phyloP scores from a whole-genome alignment of 179 eudicot genomes.

The Monotropa hypopitys region DNA sequence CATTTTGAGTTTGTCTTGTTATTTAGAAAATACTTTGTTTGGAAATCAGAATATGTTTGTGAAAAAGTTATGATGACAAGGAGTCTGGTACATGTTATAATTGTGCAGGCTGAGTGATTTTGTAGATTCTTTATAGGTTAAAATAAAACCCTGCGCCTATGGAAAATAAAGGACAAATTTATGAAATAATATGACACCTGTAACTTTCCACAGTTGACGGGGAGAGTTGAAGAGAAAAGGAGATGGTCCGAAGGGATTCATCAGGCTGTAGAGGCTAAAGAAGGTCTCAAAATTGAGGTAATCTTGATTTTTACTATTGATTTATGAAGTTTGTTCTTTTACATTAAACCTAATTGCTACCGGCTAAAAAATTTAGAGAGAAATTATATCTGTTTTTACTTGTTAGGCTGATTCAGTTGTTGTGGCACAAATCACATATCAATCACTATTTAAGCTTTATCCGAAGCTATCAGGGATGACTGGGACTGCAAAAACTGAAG shows the following conservation, averaged over 20 bases:
- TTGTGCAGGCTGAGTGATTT: not conserved
- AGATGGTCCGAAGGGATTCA: conserved; percentile 99
- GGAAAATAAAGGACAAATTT: not conserved
- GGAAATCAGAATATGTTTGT: not conserved
- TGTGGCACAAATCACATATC: conserved; percentile 97
- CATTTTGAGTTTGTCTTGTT: not conserved
- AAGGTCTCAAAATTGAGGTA: conserved; percentile 85
- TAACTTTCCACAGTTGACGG: conserved; percentile 55
- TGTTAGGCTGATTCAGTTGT: conserved; percentile 88
- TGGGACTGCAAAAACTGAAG: conserved; percentile 99
- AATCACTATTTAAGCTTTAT: conserved; percentile 86
- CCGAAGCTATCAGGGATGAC: conserved; percentile 99
- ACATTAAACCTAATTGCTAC: not conserved
- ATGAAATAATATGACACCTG: not conserved
- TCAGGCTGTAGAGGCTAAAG: conserved; percentile 99
- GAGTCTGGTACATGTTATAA: not conserved
- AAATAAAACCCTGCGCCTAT: not conserved
- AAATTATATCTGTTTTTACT: not conserved
- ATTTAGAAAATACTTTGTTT: not conserved
- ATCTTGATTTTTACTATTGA: not conserved
- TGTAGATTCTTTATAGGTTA: not conserved
- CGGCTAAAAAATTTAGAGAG: not conserved
- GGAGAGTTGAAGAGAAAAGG: conserved; percentile 94
- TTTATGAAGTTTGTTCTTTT: not conserved
- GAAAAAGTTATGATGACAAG: not conserved